phyloP scores from a whole-genome alignment of 1,139 yeast genomes.

The Magnusiomyces tetraspermus region DNA sequence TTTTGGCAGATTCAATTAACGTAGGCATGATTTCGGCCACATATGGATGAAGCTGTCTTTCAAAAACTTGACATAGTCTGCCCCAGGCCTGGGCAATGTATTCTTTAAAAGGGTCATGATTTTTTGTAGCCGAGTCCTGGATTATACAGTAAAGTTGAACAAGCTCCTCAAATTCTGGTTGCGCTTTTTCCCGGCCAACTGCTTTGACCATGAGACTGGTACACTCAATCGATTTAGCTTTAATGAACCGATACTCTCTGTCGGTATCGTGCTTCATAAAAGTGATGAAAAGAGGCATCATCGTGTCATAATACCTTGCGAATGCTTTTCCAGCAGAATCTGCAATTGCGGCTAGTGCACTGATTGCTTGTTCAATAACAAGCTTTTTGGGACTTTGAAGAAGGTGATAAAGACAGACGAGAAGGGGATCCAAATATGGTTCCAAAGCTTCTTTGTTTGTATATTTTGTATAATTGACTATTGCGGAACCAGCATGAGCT shows the following conservation, averaged over 20 bases:
- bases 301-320: conserved; percentile 82
- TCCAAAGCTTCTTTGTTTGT: conserved; percentile 81
- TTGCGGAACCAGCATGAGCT: conserved; percentile 97
- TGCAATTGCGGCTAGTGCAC: conserved; percentile 94
- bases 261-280: conserved; percentile 76
- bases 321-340: conserved; percentile 91
- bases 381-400: conserved; percentile 80
- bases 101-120: conserved; percentile 77
- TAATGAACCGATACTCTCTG: conserved; percentile 65
- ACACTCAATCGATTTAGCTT: conserved; percentile 94
- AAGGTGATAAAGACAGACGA: conserved; percentile 62
- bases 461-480: conserved; percentile 89
- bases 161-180: conserved; percentile 64
- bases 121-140: conserved; percentile 39
- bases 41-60: conserved; percentile 79
- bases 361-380: conserved; percentile 93
- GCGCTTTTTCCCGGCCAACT: conserved; percentile 88
- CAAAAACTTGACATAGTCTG: conserved; percentile 77
- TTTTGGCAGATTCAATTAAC: conserved; percentile 70
- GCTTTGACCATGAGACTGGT: conserved; percentile 90
- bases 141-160: conserved; percentile 64
- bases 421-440: conserved; percentile 76
- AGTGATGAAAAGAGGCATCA: conserved; percentile 80
- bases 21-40: conserved; percentile 88
- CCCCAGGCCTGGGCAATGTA: conserved; percentile 96